These are phyloP conservation scores for Arthrobotrys megalospora DNA, from an alignment of 2,329 filamentous ascomycete species.

Conservation along the genomic window DNA sequence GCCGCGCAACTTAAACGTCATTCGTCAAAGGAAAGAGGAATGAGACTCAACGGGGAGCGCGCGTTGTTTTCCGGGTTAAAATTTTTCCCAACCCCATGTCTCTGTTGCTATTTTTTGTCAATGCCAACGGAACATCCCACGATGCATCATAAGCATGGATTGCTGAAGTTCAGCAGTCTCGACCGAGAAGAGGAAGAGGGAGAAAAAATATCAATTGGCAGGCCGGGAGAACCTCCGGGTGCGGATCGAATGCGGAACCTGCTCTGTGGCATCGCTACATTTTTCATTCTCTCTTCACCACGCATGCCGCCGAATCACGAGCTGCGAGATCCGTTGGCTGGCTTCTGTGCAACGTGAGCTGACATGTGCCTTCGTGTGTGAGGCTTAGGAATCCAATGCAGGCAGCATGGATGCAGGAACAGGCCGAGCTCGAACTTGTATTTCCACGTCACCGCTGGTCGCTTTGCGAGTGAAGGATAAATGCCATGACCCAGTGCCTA, in stretches of 20 bases:
- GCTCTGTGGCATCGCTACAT: slow-evolving; percentile 3
- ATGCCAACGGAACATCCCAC: slow-evolving; percentile 27
- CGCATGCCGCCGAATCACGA: slow-evolving; percentile 43
- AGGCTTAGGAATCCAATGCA: slow-evolving; percentile 54
- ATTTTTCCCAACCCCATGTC: slow-evolving; percentile 47
- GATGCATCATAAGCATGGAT: slow-evolving; percentile 5
- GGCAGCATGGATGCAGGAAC: slow-evolving; percentile 59
- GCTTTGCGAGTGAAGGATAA: slow-evolving; percentile 21
- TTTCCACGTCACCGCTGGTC: slow-evolving; percentile 53
- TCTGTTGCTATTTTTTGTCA: slow-evolving; percentile 45
- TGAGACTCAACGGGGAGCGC: slow-evolving; percentile 43
- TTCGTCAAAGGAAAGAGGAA: slow-evolving; percentile 50
- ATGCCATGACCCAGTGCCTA: slow-evolving; percentile 25
- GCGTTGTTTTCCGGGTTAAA: slow-evolving; percentile 48
- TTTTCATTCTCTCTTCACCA: slow-evolving; percentile 26
- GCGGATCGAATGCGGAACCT: slow-evolving; percentile 21
- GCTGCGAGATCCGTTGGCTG: slow-evolving; percentile 50
- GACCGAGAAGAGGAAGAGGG: slow-evolving; percentile 14
- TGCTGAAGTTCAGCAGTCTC: slow-evolving; percentile 7
- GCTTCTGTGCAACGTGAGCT: slow-evolving; percentile 58
- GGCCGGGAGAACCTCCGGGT: slow-evolving; percentile 4
- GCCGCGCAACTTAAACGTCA: slow-evolving; percentile 32
- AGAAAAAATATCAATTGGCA: neutral
- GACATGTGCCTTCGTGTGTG: slow-evolving; percentile 59
- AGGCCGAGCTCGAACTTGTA: slow-evolving; percentile 38